These are phyloP conservation scores for Physcomitrellopsis africana DNA, from an alignment of 225 moss, liverwort and hornwort genomes.

Conservation along the genomic window DNA sequence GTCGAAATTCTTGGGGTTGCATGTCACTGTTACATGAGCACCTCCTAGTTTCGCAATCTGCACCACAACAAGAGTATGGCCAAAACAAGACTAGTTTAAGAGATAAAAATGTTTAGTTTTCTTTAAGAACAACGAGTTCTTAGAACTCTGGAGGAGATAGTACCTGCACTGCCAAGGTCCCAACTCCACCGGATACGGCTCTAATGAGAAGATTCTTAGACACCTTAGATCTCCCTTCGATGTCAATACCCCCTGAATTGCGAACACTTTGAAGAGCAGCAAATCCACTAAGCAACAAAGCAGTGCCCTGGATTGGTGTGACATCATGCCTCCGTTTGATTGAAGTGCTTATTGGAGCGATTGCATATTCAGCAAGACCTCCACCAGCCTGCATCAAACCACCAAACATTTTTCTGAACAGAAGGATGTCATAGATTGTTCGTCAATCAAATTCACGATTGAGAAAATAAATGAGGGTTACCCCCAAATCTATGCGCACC, in stretches of 20 bases:
- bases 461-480: too few relatives aligned
- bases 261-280: slow-evolving; percentile 80
- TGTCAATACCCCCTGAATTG: slow-evolving; percentile 65
- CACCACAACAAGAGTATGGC: slow-evolving; percentile 7
- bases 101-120: neutral
- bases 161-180: slow-evolving; percentile 86
- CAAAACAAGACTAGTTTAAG: neutral
- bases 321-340: slow-evolving; percentile 64
- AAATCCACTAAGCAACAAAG: slow-evolving; percentile 55
- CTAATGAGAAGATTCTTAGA: slow-evolving; percentile 60
- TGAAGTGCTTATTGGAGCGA: slow-evolving; percentile 55
- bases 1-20: slow-evolving; percentile 56
- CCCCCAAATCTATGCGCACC: neutral
- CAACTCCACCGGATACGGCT: slow-evolving; percentile 82
- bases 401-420: neutral
- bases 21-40: slow-evolving; percentile 74
- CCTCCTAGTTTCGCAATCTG: slow-evolving; percentile 87
- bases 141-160: neutral
- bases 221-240: slow-evolving; percentile 57
- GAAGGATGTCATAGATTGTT: too few relatives aligned
- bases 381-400: slow-evolving; percentile 57
- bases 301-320: slow-evolving; percentile 60
- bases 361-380: slow-evolving; percentile 75
- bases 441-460: too few relatives aligned
- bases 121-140: neutral